phyloP scores from a whole-genome alignment of 192 early-diverging fungal species.

The Blastocladiella britannica region DNA sequence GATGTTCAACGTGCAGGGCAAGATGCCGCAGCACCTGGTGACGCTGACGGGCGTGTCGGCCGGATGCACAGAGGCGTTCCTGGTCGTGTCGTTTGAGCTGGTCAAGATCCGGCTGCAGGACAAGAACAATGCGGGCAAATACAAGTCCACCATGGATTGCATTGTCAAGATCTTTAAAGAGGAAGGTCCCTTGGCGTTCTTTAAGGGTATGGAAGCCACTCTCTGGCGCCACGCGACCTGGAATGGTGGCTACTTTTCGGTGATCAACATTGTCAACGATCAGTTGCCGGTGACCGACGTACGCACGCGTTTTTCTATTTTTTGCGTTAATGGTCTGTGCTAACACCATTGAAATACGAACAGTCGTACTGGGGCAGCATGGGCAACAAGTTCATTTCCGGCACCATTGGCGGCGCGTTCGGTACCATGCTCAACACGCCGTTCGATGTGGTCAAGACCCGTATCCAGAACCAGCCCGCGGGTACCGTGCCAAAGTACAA shows the following conservation, averaged over 20 bases:
- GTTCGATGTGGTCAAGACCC: slow-evolving; percentile 89
- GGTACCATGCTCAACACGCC: slow-evolving; percentile 88
- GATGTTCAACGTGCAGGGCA: slow-evolving; percentile 41
- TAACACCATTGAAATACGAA: too few relatives aligned
- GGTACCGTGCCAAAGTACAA: slow-evolving; percentile 56
- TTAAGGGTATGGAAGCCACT: slow-evolving; percentile 80
- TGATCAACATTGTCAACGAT: slow-evolving; percentile 56
- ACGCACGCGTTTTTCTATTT: background rate
- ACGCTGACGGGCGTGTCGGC: slow-evolving; percentile 76
- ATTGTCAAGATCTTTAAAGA: slow-evolving; percentile 54
- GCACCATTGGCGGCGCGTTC: slow-evolving; percentile 76
- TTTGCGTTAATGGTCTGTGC: too few relatives aligned
- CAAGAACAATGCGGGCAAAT: slow-evolving; percentile 67
- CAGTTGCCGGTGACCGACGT: background rate
- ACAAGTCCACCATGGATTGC: slow-evolving; percentile 58
- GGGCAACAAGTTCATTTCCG: slow-evolving; percentile 45
- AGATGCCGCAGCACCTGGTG: slow-evolving; percentile 51
- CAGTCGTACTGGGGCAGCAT: slow-evolving; percentile 5
- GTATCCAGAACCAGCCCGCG: slow-evolving; percentile 68
- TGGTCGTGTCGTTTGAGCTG: slow-evolving; percentile 78
- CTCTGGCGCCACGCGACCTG: slow-evolving; percentile 82
- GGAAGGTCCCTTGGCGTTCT: slow-evolving; percentile 67
- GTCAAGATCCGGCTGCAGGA: slow-evolving; percentile 95
- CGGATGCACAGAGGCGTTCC: slow-evolving; percentile 74
- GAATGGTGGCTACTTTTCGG: slow-evolving; percentile 94